Evolutionary conservation across 768 basidiomycete genomes (phyloP).

Genomic region (Albatrellus ellisii): DNA sequence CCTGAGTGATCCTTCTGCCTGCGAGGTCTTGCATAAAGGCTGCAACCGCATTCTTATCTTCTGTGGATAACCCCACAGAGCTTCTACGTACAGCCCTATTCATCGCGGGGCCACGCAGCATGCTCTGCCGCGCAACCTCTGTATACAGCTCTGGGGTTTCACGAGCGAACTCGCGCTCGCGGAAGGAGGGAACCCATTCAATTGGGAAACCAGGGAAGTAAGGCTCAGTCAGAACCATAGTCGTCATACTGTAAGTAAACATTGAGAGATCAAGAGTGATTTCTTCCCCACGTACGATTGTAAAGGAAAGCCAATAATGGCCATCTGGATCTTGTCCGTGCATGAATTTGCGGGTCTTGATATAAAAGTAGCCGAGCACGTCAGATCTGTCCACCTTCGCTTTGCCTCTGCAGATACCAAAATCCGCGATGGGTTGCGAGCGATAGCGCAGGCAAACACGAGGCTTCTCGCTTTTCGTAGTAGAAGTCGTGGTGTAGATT

Average conservation of each 20-base stretch:
- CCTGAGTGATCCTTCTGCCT: not conserved
- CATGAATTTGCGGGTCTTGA: slow-evolving; percentile 14
- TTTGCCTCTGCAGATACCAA: slow-evolving; percentile 28
- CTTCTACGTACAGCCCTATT: not conserved
- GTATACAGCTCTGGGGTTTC: not conserved
- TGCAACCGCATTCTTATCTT: not conserved
- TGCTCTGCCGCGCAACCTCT: not conserved
- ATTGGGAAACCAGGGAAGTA: not conserved
- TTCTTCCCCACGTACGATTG: slow-evolving; percentile 27
- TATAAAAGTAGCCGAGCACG: slow-evolving; percentile 22
- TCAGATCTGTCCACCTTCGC: slow-evolving; percentile 23
- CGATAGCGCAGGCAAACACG: slow-evolving; percentile 25
- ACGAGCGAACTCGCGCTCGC: not conserved
- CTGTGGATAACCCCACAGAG: not conserved
- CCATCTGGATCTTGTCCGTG: slow-evolving; percentile 30
- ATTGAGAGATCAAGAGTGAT: slow-evolving; percentile 28
- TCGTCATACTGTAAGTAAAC: slow-evolving; percentile 30
- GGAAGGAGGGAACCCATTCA: not conserved
- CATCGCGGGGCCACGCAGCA: not conserved
- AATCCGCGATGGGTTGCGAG: slow-evolving; percentile 29
- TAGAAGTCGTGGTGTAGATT: slow-evolving; percentile 27
- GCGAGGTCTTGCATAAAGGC: slow-evolving; percentile 1
- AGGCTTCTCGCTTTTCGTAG: slow-evolving; percentile 4
- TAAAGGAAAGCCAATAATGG: slow-evolving; percentile 40
- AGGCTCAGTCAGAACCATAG: slow-evolving; percentile 6